Percentiles rank a stretch among this genome's conserved stretches.
Conservation (phyloP, 2,329 filamentous ascomycete genomes). For the Colletotrichum scovillei region DNA sequence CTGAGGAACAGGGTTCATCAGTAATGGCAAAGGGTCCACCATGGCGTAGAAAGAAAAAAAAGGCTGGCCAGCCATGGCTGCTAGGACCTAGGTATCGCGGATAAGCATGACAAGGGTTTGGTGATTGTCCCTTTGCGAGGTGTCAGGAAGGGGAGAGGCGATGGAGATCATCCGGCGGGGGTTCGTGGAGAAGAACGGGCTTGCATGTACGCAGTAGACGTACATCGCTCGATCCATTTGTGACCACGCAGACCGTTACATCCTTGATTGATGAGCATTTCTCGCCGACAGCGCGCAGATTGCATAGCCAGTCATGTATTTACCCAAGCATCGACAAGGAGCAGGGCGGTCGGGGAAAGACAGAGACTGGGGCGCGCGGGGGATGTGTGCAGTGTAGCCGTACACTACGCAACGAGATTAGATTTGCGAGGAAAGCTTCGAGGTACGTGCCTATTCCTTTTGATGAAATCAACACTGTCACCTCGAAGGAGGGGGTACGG, state of each 20-base stretch:
- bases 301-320: conserved; percentile 7
- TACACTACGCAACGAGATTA: conserved; percentile 8
- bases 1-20: not conserved
- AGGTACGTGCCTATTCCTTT: conserved; percentile 24
- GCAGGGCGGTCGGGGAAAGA: conserved; percentile 18
- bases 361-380: not conserved
- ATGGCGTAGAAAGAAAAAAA: not conserved
- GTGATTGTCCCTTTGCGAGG: not conserved
- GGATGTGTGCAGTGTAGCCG: not conserved
- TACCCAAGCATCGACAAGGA: conserved; percentile 11
- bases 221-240: conserved; percentile 10
- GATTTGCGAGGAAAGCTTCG: conserved; percentile 33
- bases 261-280: conserved; percentile 3
- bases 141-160: conserved; percentile 3
- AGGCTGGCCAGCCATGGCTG: not conserved
- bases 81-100: not conserved
- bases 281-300: not conserved
- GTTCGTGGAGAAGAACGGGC: not conserved
- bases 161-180: conserved; percentile 12
- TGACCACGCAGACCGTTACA: not conserved
- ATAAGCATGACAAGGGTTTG: conserved; percentile 3
- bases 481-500: not conserved
- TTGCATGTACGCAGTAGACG: not conserved
- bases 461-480: conserved; percentile 22
- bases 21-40: not conserved